phyloP scores from a whole-genome alignment of 2,329 filamentous ascomycete species.

The Neophaeococcomyces mojaviensis region DNA sequence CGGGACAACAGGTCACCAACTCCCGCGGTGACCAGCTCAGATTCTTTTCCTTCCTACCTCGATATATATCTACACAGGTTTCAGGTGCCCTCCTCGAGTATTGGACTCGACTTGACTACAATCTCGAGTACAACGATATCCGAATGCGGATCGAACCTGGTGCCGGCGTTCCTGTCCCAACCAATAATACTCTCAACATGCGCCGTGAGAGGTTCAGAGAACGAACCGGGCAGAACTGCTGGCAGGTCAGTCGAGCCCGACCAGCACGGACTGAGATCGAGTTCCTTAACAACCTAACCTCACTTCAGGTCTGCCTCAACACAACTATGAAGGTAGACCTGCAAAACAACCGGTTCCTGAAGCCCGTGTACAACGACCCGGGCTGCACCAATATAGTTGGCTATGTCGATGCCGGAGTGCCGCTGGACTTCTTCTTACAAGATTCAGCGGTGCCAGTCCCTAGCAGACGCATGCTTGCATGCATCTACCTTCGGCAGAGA shows the following conservation, averaged over 20 bases:
- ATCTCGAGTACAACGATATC: constrained; percentile 15
- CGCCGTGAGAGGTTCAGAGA: constrained; percentile 11
- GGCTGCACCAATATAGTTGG: not conserved
- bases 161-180: not conserved
- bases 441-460: constrained; percentile 5
- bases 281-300: constrained; percentile 7
- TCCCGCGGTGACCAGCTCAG: constrained; percentile 11
- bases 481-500: constrained; percentile 9
- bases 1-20: constrained; percentile 5
- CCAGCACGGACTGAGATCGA: constrained; percentile 11
- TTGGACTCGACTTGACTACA: constrained; percentile 15
- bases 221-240: constrained; percentile 3
- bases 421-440: constrained; percentile 12
- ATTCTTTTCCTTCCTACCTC: constrained; percentile 16
- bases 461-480: constrained; percentile 8
- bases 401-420: constrained; percentile 7
- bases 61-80: constrained; percentile 14
- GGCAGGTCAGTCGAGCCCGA: not conserved
- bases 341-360: constrained; percentile 11
- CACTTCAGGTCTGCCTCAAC: constrained; percentile 16
- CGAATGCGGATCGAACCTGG: constrained; percentile 9
- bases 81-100: constrained; percentile 15
- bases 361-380: constrained; percentile 10
- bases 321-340: constrained; percentile 17
- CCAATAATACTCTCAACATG: constrained; percentile 12